These are phyloP conservation scores for Paraphysoderma sedebokerense DNA, from an alignment of 371 early-diverging fungal genomes.

Conservation along the genomic window DNA sequence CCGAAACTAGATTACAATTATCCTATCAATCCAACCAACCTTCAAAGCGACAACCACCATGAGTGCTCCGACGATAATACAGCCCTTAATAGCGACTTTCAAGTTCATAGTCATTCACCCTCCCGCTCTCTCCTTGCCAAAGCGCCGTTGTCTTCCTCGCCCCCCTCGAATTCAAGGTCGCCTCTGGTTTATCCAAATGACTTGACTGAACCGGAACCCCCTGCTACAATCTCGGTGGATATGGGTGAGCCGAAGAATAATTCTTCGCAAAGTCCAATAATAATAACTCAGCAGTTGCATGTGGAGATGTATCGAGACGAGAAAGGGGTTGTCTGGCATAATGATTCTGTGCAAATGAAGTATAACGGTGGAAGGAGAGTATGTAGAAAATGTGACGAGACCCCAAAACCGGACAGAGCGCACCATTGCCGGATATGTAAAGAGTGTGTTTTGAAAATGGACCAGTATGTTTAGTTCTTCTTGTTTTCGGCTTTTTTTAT, in stretches of 20 bases:
- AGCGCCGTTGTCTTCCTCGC: too few relatives aligned
- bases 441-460: constrained; percentile 36
- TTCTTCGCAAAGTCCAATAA: background rate
- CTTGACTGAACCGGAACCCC: too few relatives aligned
- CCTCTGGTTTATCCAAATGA: too few relatives aligned
- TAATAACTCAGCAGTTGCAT: background rate
- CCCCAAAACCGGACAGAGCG: constrained; percentile 33
- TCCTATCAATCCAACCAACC: too few relatives aligned
- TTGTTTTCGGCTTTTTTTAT: too few relatives aligned
- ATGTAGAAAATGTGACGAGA: constrained; percentile 30
- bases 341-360: background rate
- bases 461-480: constrained; percentile 12
- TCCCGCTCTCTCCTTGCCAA: too few relatives aligned
- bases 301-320: background rate
- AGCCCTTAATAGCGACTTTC: background rate
- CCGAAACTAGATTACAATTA: too few relatives aligned
- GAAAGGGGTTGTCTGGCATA: background rate
- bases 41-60: background rate
- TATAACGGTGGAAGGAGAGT: constrained; percentile 14
- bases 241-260: too few relatives aligned
- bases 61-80: background rate
- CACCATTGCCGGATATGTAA: constrained; percentile 37
- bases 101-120: too few relatives aligned
- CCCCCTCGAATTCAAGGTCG: too few relatives aligned
- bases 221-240: too few relatives aligned